Conservation (phyloP, 1,284 basidiomycete species). For the Exsudoporus floridanus region DNA sequence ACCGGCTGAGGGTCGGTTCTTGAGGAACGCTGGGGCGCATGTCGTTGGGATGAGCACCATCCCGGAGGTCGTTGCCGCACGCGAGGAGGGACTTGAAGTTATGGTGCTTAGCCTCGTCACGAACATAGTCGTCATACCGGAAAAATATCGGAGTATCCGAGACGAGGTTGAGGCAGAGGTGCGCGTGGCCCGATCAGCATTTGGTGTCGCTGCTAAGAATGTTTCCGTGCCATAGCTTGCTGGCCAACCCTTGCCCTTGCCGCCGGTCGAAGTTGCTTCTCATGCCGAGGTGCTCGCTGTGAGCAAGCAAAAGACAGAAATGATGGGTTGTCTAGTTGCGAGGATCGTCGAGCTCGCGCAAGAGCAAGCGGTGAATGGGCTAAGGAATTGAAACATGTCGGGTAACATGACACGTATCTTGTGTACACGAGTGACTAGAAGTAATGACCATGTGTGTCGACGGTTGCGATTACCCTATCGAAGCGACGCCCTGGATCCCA, state of each 20-base stretch:
- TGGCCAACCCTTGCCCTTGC: conserved; percentile 49
- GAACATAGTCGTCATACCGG: conserved; percentile 77
- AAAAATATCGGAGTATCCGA: conserved; percentile 65
- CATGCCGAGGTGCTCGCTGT: conserved; percentile 78
- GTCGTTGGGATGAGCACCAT: conserved; percentile 89
- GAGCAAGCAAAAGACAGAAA: conserved; percentile 67
- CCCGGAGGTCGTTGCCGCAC: conserved; percentile 83
- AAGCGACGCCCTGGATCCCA: not conserved
- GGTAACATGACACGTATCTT: conserved; percentile 1
- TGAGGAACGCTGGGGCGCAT: conserved; percentile 72
- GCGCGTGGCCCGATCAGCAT: conserved; percentile 18
- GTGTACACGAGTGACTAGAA: not conserved
- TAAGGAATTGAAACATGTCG: conserved; percentile 6
- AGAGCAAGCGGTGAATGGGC: conserved; percentile 10
- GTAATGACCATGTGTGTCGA: not conserved
- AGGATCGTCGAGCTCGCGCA: conserved; percentile 52
- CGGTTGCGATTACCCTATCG: not conserved
- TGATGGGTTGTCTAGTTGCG: conserved; percentile 68
- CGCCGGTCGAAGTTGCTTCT: conserved; percentile 56
- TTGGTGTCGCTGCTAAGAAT: conserved; percentile 5
- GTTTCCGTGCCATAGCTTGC: conserved; percentile 48
- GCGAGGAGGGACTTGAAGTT: conserved; percentile 71
- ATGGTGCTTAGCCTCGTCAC: conserved; percentile 80
- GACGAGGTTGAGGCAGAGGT: conserved; percentile 77
- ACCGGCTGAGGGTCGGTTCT: conserved; percentile 74